Conservation (phyloP, 192 early-diverging fungal species). For the Podila epicladia region DNA sequence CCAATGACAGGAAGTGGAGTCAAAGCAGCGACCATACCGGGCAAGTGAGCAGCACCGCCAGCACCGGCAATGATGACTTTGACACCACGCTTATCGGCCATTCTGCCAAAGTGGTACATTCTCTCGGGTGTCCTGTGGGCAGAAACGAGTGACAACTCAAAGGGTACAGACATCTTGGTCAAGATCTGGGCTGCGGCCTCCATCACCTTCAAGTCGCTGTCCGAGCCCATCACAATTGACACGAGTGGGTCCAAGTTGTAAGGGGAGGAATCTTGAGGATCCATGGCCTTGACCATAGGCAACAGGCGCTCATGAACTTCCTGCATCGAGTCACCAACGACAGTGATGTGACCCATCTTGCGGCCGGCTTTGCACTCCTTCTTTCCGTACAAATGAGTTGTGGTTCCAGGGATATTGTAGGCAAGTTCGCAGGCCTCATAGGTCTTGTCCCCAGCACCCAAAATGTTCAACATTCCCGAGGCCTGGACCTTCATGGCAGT, state of each 20-base stretch:
- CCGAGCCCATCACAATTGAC: constrained; percentile 99
- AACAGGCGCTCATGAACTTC: constrained; percentile 74
- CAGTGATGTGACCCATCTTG: constrained; percentile 98
- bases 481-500: constrained; percentile 91
- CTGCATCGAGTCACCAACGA: constrained; percentile 87
- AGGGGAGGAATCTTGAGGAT: constrained; percentile 62
- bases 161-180: constrained; percentile 89
- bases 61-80: constrained; percentile 99
- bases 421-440: constrained; percentile 75
- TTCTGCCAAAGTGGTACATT: constrained; percentile 92
- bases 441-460: constrained; percentile 76
- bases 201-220: constrained; percentile 97
- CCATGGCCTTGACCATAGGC: constrained; percentile 70
- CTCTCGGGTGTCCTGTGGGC: constrained; percentile 96
- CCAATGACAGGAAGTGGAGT: constrained; percentile 98
- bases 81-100: constrained; percentile 88
- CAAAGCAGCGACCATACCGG: constrained; percentile 98
- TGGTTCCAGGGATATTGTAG: constrained; percentile 82
- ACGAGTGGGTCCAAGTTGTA: constrained; percentile 77
- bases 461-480: constrained; percentile 94
- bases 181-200: constrained; percentile 91
- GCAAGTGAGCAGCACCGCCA: constrained; percentile 98
- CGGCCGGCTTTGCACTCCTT: constrained; percentile 85
- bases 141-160: constrained; percentile 97
- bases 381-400: constrained; percentile 97